Base-by-base conservation (phyloP, 768 basidiomycete genomes). In the Hygrophoropsis aurantiaca region DNA sequence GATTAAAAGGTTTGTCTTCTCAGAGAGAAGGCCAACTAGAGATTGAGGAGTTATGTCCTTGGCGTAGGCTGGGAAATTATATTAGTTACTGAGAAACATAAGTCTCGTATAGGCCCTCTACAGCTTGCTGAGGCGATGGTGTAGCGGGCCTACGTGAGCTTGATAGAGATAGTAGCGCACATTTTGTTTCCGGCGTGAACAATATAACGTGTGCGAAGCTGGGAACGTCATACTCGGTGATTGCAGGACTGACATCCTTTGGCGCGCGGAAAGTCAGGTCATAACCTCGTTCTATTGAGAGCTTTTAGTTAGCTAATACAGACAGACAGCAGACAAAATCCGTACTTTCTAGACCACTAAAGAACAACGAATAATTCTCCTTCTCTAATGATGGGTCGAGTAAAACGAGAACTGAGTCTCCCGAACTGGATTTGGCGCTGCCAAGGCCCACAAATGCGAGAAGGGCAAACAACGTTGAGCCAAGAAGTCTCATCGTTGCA, bases 181-280 rank as follows among this genome's bases (percentile, higher is more conserved):
- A 74, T 75, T 97, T 97, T 36, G 87, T 77, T 49, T 89, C 82
- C 10, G 94, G 87, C 1, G 93, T 80, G 50, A 97, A 85, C 53
- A 97, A 64, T 53, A 97, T 80, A 67, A 97, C 80, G 62, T 97
- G 93, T 39, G 84, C 79, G 68, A 91, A 97, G 39, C 78, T 72
- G 32, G 86, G 80, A 18, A 85, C 77, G 56, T 82, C 90, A 62
- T 85, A 82, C 58, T 85, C 74, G 19, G 85, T 71, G 33, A 93
- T 67, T 19, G 75, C 66, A 9, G 90, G 87, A 39, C 68, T 69
- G 37, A 80, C 78, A 42, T 87, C 88, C 65, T 84, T 90, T 13
- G 94, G 90, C 18, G 78, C 74, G 43, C 94, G 85, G 74, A 94
- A 93, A 1, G 88, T 93, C 38, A 97, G 71, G 42, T 89, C 74